These are phyloP conservation scores for Bipolaris gigantea DNA, from an alignment of 2,329 filamentous ascomycete species.

Conservation along the genomic window DNA sequence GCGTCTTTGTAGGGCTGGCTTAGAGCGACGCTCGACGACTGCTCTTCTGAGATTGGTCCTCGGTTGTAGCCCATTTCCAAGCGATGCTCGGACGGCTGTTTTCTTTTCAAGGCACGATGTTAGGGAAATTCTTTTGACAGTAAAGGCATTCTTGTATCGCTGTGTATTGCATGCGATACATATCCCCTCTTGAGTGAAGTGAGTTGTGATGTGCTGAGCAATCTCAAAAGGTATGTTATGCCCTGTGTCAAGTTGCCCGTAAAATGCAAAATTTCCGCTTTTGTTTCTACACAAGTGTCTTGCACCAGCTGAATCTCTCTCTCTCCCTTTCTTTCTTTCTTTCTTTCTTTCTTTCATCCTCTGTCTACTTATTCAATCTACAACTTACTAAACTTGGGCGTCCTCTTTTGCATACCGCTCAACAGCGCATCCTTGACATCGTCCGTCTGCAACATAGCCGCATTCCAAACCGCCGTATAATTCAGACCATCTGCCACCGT, in stretches of 20 bases:
- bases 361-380: conserved; percentile 44
- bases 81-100: conserved; percentile 51
- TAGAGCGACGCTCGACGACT: background rate
- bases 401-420: conserved; percentile 76
- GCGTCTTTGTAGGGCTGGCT: conserved; percentile 2
- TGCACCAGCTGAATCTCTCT: background rate
- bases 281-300: background rate
- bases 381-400: conserved; percentile 82
- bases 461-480: conserved; percentile 89
- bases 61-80: background rate
- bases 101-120: conserved; percentile 56
- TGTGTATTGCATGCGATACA: background rate
- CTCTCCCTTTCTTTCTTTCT: background rate
- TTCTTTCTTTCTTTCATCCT: background rate
- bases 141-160: background rate
- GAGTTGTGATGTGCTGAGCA: background rate
- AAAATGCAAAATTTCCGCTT: too few species aligned
- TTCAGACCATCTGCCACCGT: conserved; percentile 74
- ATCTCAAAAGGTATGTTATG: too few species aligned
- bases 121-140: background rate
- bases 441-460: conserved; percentile 74
- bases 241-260: too few species aligned
- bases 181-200: background rate
- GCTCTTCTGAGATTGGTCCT: background rate
- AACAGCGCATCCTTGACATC: conserved; percentile 76